Evolutionary conservation across 192 early-diverging fungal genomes (phyloP), one percentile per base, ranked within the genome.

Genomic region (Coemansia sp.): DNA sequence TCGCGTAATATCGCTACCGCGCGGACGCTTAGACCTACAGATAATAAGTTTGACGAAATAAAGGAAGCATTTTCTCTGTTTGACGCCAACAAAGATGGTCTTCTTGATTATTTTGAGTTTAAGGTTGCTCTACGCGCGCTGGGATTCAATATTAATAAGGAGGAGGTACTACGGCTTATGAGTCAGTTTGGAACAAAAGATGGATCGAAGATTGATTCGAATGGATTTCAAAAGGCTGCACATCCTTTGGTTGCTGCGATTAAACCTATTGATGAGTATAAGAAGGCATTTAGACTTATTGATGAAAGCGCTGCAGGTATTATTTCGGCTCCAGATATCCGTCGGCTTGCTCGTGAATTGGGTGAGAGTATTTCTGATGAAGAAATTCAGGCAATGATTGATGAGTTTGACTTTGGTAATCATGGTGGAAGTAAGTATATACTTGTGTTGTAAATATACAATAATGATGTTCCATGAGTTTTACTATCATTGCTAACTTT

Each of bases 81-180:
- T 62, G 86, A 88, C 62, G 85, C 83, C 2, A 85, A 90, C 76
- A 84, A 86, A 48, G 90, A 93, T 64, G 76, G 78, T 25, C 68
- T 78, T 18, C 68, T 94, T 3, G 90, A 92, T 79, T 91, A 88
- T 64, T 92, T 91, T 76, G 92, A 93, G 79, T 74, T 92, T 7
- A 94, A 93, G 79, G 90, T 91, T 0, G 91, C 92, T 25, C 89
- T 94, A 88, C 74, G 89, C 28, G 92, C 92, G 8, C 78, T 94
- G 5, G 92, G 92, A 3, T 94, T 94, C 76, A 88, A 93, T 58
- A 81, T 81, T n/a, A 92, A 90, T 70, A 93, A 93, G 62, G 73
- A 86, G 30, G 92, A 94, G 49, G 86, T 93, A 9, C 58, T 93
- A 21, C 89, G 87, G 48, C 83, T 92, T 19, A 57, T 94, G 21